These are phyloP conservation scores for Gautieria morchelliformis DNA, from an alignment of 768 basidiomycete species.

Conservation along the genomic window DNA sequence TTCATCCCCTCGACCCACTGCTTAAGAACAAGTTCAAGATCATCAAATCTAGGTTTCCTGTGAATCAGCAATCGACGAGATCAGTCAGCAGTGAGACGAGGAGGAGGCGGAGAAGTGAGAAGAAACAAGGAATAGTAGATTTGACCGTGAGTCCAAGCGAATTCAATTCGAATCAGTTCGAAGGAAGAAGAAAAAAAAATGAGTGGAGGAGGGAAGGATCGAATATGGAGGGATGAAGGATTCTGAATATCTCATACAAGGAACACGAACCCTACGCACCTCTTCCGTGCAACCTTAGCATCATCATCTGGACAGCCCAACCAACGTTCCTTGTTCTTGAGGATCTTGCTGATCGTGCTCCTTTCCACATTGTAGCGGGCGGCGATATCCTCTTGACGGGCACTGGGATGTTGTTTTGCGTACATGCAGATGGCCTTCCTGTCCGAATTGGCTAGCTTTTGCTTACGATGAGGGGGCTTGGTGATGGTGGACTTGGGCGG, in stretches of 20 bases:
- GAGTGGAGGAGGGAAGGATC: not conserved
- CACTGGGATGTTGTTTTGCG: constrained; percentile 51
- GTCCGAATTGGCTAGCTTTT: constrained; percentile 65
- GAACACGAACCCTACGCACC: constrained; percentile 30
- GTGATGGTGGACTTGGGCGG: constrained; percentile 3
- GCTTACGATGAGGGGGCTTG: constrained; percentile 29
- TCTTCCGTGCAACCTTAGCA: constrained; percentile 55
- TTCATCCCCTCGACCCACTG: constrained; percentile 37
- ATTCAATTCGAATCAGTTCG: not conserved
- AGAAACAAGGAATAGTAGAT: not conserved
- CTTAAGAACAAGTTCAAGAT: constrained; percentile 28
- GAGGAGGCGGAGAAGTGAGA: not conserved
- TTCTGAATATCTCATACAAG: not conserved
- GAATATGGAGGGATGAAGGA: too few species aligned
- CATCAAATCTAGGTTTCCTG: constrained; percentile 8
- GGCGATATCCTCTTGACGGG: constrained; percentile 81
- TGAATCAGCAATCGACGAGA: not conserved
- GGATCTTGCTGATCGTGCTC: constrained; percentile 89
- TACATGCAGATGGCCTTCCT: constrained; percentile 68
- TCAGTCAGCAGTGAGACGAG: not conserved
- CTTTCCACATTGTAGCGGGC: constrained; percentile 69
- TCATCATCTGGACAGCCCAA: constrained; percentile 55
- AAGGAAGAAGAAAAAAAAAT: not conserved
- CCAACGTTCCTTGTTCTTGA: constrained; percentile 81
- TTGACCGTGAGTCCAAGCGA: not conserved